phyloP scores from a whole-genome alignment of 2,329 filamentous ascomycete species.

The Grosmannia huntii region DNA sequence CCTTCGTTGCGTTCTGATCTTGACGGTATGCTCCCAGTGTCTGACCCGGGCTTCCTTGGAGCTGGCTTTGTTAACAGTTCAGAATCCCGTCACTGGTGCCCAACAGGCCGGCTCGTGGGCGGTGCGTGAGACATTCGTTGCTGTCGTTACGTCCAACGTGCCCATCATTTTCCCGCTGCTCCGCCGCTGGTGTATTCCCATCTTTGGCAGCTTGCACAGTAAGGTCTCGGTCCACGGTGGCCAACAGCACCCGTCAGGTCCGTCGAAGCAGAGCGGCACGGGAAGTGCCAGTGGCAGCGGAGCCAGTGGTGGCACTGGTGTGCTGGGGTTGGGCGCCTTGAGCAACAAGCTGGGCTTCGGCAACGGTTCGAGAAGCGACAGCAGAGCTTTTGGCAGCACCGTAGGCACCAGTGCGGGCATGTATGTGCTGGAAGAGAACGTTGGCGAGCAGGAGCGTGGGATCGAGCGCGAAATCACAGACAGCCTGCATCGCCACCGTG shows the following conservation, averaged over 20 bases:
- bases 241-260: background rate
- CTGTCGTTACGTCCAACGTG: conserved; percentile 14
- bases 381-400: background rate
- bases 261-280: background rate
- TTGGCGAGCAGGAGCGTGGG: conserved; percentile 1
- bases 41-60: background rate
- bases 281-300: background rate
- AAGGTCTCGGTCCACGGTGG: background rate
- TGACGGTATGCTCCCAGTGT: conserved; percentile 17
- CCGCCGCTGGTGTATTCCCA: conserved; percentile 9
- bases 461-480: background rate
- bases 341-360: background rate
- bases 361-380: background rate
- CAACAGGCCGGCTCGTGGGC: conserved; percentile 27
- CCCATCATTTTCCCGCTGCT: conserved; percentile 14
- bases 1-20: conserved; percentile 38
- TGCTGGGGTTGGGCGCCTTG: background rate
- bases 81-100: conserved; percentile 24
- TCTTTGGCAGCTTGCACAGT: conserved; percentile 3
- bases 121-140: conserved; percentile 15
- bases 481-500: conserved; percentile 15
- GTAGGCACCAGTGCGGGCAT: conserved; percentile 1
- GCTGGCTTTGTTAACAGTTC: background rate
- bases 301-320: background rate
- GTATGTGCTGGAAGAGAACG: conserved; percentile 16